Base-by-base conservation (phyloP, 2,329 filamentous ascomycete species). In the Grosmannia penicillata region DNA sequence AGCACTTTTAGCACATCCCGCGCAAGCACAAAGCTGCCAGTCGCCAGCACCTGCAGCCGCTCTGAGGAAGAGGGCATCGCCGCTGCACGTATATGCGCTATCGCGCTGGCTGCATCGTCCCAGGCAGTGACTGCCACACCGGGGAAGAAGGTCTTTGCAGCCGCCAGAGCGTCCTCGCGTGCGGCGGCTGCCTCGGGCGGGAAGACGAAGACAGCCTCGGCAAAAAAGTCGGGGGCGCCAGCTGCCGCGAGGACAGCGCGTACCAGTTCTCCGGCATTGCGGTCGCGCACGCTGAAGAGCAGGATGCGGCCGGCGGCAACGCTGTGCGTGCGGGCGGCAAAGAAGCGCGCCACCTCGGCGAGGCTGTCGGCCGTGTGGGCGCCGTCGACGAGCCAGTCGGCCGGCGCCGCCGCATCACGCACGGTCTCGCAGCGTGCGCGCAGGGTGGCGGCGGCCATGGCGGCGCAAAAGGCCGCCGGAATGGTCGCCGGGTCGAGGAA, bases 361-460 rank as follows among this genome's bases (percentile, higher is more conserved):
- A 98, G 78, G 53, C 86, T 95, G 53, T 96, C 89, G 4, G 81
- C 67, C 0, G 89, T 98, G 57, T 98, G 91, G 3, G 86, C 91
- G 8, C 91, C 87, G 53, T 98, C 91, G 17, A 98, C 72, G 52
- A 87, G 81, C 87, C 89, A 98, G 13, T 43, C 34, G 10, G 39
- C 28, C 22, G 9, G 18, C 11, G 27, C 17, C 3, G 89, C 89
- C 26, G 6, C 17, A n/a, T 42, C 43, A 14, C 66, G 68, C 6
- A 93, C 62, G 29, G 68, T 60, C 47, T 79, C 73, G 52, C 87
- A 95, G 33, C 91, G 71, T 4, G 89, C 91, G 29, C 85, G 72
- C 62, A 86, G 82, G 3, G 75, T 72, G 3, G 85, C 80, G 48
- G 73, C 60, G 53, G 89, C 77, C 2, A 98, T 62, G 0, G 86